These are phyloP conservation scores for Eragrostis nindensis DNA, from an alignment of 176 grass and related monocot species.

Conservation along the genomic window DNA sequence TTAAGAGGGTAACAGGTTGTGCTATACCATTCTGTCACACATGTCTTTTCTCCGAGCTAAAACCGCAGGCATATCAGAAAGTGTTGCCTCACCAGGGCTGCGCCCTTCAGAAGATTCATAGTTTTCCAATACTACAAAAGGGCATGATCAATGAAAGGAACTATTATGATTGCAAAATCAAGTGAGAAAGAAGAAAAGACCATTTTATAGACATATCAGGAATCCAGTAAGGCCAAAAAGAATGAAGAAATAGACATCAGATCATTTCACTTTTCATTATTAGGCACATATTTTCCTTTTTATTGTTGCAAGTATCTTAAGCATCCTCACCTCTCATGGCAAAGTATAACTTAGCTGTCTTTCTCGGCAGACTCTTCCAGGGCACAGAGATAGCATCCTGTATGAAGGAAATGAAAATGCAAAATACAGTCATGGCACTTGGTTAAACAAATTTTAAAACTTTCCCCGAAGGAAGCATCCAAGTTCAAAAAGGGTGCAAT, in stretches of 20 bases:
- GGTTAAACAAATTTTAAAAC: constrained; percentile 7
- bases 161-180: not conserved
- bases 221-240: constrained; percentile 1
- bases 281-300: not conserved
- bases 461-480: not conserved
- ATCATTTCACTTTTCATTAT: constrained; percentile 9
- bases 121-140: constrained; percentile 77
- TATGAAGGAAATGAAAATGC: constrained; percentile 10
- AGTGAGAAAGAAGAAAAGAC: not conserved
- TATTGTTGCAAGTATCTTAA: not conserved
- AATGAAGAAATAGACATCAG: not conserved
- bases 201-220: not conserved
- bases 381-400: constrained; percentile 76
- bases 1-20: constrained; percentile 3
- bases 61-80: constrained; percentile 70
- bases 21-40: constrained; percentile 75
- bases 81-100: constrained; percentile 60
- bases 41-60: constrained; percentile 68
- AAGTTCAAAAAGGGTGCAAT: not conserved
- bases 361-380: constrained; percentile 76
- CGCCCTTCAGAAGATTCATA: constrained; percentile 73
- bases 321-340: constrained; percentile 64
- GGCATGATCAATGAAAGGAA: not conserved
- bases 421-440: not conserved
- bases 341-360: constrained; percentile 68